Evolutionary conservation across 2,329 filamentous ascomycete species (phyloP).

Genomic region (Microsporum canis): DNA sequence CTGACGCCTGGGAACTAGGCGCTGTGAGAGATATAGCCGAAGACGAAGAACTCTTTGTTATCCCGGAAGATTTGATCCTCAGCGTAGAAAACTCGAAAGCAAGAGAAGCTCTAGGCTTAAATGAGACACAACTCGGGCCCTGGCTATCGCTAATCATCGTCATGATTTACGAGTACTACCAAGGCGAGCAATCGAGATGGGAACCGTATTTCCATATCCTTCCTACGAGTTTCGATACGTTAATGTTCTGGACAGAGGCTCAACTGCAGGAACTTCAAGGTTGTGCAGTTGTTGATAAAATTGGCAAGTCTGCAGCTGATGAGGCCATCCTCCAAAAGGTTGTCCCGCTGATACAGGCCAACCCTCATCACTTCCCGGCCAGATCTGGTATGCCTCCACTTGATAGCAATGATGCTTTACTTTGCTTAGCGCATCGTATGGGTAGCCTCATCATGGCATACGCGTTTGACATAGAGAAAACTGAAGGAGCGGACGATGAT

Average conservation of each 20-base stretch:
- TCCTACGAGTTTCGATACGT: conserved; percentile 61
- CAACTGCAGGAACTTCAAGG: conserved; percentile 66
- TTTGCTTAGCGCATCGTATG: conserved; percentile 61
- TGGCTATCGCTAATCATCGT: conserved; percentile 59
- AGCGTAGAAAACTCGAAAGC: conserved; percentile 62
- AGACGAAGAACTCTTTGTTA: conserved; percentile 68
- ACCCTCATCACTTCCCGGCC: conserved; percentile 34
- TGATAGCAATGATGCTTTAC: conserved; percentile 36
- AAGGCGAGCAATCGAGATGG: conserved; percentile 55
- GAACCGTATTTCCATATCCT: conserved; percentile 66
- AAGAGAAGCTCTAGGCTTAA: conserved; percentile 43
- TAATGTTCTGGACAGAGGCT: conserved; percentile 73
- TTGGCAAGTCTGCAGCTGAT: conserved; percentile 63
- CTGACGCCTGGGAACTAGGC: conserved; percentile 42
- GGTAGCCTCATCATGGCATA: conserved; percentile 87
- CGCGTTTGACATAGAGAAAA: conserved; percentile 65
- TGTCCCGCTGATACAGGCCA: conserved; percentile 39
- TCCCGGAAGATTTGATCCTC: conserved; percentile 61
- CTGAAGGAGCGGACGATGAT: conserved; percentile 37
- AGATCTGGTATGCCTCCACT: conserved; percentile 30
- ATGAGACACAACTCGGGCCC: conserved; percentile 40
- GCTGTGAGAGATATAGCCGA: conserved; percentile 57
- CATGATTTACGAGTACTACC: conserved; percentile 64
- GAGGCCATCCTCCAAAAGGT: conserved; percentile 51
- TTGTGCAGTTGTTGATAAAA: conserved; percentile 62